phyloP scores from a whole-genome alignment of 306 rosid species.

The Ceratonia siliqua region DNA sequence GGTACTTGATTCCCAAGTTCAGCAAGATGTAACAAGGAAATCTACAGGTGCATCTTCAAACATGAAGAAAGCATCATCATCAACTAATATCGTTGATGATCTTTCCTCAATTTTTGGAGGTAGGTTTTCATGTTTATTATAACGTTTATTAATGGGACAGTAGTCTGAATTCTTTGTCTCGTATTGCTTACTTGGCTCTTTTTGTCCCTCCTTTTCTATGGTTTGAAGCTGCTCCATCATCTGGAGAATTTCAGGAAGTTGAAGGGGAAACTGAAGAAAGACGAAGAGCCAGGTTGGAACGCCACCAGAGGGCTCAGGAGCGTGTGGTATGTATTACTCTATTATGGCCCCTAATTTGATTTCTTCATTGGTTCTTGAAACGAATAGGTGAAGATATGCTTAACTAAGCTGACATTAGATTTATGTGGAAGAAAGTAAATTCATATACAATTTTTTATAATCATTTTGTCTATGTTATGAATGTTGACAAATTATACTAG shows the following conservation, averaged over 20 bases:
- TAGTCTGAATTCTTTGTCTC: slow-evolving; percentile 24
- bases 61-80: slow-evolving; percentile 76
- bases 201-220: slow-evolving; percentile 27
- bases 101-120: slow-evolving; percentile 94
- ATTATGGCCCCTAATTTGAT: slow-evolving; percentile 24
- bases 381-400: slow-evolving; percentile 5
- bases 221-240: slow-evolving; percentile 69
- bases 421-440: not conserved
- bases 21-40: slow-evolving; percentile 63
- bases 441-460: not conserved
- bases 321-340: slow-evolving; percentile 70
- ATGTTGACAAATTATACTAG: slow-evolving; percentile 45
- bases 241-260: slow-evolving; percentile 83
- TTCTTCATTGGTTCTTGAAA: slow-evolving; percentile 21
- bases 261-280: slow-evolving; percentile 97
- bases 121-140: slow-evolving; percentile 38
- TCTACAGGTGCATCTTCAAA: slow-evolving; percentile 55
- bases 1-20: slow-evolving; percentile 64
- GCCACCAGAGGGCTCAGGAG: slow-evolving; percentile 83
- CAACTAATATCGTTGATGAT: slow-evolving; percentile 85
- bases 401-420: not conserved
- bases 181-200: slow-evolving; percentile 29
- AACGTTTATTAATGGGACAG: slow-evolving; percentile 6
- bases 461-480: slow-evolving; percentile 34
- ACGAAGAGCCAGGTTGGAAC: slow-evolving; percentile 90